These are phyloP conservation scores for Trypanosoma boissoni DNA, from an alignment of 208 protist species.

Conservation along the genomic window DNA sequence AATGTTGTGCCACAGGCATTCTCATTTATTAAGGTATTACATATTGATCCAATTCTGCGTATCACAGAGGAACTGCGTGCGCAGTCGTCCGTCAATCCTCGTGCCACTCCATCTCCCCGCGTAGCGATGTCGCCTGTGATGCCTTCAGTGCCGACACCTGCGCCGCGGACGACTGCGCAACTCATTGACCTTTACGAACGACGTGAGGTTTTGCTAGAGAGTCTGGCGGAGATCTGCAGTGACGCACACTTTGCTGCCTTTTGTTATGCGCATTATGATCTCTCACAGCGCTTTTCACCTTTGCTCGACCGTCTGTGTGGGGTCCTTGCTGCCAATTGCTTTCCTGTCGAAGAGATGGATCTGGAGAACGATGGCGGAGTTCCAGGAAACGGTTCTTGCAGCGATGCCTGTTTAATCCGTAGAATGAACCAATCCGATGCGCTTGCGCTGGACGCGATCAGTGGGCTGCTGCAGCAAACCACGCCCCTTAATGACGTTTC, in stretches of 20 bases:
- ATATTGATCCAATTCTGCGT: constrained; percentile 65
- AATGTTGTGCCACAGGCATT: constrained; percentile 76
- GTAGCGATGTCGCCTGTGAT: constrained; percentile 7
- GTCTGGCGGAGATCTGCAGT: constrained; percentile 79
- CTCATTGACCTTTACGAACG: constrained; percentile 53
- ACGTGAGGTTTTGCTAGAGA: constrained; percentile 83
- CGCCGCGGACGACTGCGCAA: constrained; percentile 23
- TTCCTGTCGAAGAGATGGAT: constrained; percentile 8
- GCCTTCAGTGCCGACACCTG: constrained; percentile 11
- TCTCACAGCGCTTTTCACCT: constrained; percentile 65
- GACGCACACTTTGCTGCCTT: constrained; percentile 63
- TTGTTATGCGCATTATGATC: constrained; percentile 86
- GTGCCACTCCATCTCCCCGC: constrained; percentile 4
- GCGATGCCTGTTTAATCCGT: constrained; percentile 5
- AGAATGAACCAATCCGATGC: constrained; percentile 13
- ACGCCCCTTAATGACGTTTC: background rate
- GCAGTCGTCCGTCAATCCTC: background rate
- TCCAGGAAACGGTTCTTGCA: background rate
- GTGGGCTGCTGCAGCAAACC: constrained; percentile 19
- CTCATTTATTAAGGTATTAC: constrained; percentile 77
- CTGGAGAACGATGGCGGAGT: background rate
- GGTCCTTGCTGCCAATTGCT: constrained; percentile 49
- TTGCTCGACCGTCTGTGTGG: constrained; percentile 67
- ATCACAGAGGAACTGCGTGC: constrained; percentile 40
- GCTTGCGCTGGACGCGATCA: constrained; percentile 20